Evolutionary conservation across 2,329 filamentous ascomycete species (phyloP).

Genomic region (Clarireedia monteithiana): DNA sequence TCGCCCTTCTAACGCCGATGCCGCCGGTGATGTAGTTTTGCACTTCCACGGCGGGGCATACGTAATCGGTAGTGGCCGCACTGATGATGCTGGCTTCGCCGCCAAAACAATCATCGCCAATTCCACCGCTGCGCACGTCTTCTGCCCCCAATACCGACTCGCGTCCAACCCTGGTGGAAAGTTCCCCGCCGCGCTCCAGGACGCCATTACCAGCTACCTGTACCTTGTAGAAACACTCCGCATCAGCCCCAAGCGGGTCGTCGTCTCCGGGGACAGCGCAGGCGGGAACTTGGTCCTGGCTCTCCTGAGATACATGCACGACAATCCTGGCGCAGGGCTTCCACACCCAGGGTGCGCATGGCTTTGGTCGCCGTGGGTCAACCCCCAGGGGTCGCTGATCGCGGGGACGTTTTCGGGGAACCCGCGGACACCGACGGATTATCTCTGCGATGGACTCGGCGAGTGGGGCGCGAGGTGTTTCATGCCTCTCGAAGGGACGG

Average conservation of each 20-base stretch:
- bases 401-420: slow-evolving; percentile 20
- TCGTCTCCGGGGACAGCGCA: slow-evolving; percentile 41
- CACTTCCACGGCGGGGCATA: slow-evolving; percentile 44
- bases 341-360: slow-evolving; percentile 31
- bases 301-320: slow-evolving; percentile 38
- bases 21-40: slow-evolving; percentile 30
- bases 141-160: slow-evolving; percentile 41
- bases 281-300: slow-evolving; percentile 39
- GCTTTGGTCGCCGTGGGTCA: slow-evolving; percentile 38
- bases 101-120: slow-evolving; percentile 31
- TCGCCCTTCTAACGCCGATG: neutral
- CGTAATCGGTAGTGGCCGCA: slow-evolving; percentile 36
- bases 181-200: slow-evolving; percentile 44
- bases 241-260: slow-evolving; percentile 34
- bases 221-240: slow-evolving; percentile 33
- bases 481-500: slow-evolving; percentile 16
- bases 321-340: slow-evolving; percentile 29
- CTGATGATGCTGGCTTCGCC: slow-evolving; percentile 27
- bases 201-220: slow-evolving; percentile 38
- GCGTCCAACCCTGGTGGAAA: slow-evolving; percentile 34
- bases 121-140: slow-evolving; percentile 32
- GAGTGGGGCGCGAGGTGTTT: slow-evolving; percentile 36
- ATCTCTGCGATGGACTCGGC: slow-evolving; percentile 32
- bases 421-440: slow-evolving; percentile 32
- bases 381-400: slow-evolving; percentile 24